These are phyloP conservation scores for Medicago truncatula DNA, from an alignment of 306 rosid genomes.

Conservation along the genomic window MtrunA17r5.0-ANR NC_053044.1:323501-324000, in stretches of 20 bases:
- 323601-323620: slow-evolving; percentile 54
- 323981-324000: no score
- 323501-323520: slow-evolving; percentile 76
- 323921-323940: no score
- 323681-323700: no score
- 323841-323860: no score
- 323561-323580: slow-evolving; percentile 74
- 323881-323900: no score
- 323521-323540: slow-evolving; percentile 71
- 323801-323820: no score
- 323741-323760: not conserved
- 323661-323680: slow-evolving; percentile 1
- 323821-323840: no score
- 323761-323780: slow-evolving; percentile 30
- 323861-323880: no score
- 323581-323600: slow-evolving; percentile 73
- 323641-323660: slow-evolving; percentile 66
- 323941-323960: no score
- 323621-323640: slow-evolving; percentile 76
- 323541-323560: slow-evolving; percentile 98
- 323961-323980: no score
- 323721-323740: not conserved
- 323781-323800: not conserved
- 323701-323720: not conserved
- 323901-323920: no score